Percentiles rank a stretch among this genome's conserved stretches.
Evolutionary conservation across 108 stramenopile species (phyloP).

Genomic region (Nannochloropsis oceanica): DNA sequence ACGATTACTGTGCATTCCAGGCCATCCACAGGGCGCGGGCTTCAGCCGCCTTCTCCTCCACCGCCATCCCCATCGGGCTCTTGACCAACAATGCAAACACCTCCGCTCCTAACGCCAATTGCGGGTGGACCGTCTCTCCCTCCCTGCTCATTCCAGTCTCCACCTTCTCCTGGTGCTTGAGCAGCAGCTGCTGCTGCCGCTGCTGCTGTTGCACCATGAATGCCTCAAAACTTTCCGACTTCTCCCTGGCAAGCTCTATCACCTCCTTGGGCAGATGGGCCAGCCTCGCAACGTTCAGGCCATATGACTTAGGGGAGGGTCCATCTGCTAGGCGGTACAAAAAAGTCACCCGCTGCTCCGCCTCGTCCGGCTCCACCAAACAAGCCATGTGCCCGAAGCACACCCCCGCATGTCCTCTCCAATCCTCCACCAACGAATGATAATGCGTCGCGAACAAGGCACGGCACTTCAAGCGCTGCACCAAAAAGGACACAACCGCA

Average conservation of each 20-base stretch:
- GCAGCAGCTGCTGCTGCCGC: too few species aligned
- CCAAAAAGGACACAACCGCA: constrained; percentile 72
- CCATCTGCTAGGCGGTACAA: constrained; percentile 88
- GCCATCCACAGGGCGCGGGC: not conserved
- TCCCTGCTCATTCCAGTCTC: not conserved
- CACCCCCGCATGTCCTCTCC: constrained; percentile 39
- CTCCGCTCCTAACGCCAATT: not conserved
- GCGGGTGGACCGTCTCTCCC: not conserved
- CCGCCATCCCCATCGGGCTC: not conserved
- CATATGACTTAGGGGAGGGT: constrained; percentile 84
- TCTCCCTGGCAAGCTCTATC: constrained; percentile 16
- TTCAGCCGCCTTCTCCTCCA: not conserved
- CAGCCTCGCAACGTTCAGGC: constrained; percentile 95
- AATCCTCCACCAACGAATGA: constrained; percentile 88
- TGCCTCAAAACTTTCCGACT: constrained; percentile 20
- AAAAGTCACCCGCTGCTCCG: constrained; percentile 70
- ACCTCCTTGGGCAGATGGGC: constrained; percentile 90
- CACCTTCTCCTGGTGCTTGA: not conserved
- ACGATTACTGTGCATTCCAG: not conserved
- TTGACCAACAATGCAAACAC: not conserved
- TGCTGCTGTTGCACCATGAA: constrained; percentile 8
- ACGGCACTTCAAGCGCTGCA: constrained; percentile 66
- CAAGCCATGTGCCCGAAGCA: constrained; percentile 95
- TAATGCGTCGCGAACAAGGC: constrained; percentile 97
- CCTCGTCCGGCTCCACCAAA: constrained; percentile 51